Evolutionary conservation across 352 stramenopile genomes (phyloP), one percentile per base, ranked within the genome.

Genomic region (Halophytophthora batemanensis): DNA sequence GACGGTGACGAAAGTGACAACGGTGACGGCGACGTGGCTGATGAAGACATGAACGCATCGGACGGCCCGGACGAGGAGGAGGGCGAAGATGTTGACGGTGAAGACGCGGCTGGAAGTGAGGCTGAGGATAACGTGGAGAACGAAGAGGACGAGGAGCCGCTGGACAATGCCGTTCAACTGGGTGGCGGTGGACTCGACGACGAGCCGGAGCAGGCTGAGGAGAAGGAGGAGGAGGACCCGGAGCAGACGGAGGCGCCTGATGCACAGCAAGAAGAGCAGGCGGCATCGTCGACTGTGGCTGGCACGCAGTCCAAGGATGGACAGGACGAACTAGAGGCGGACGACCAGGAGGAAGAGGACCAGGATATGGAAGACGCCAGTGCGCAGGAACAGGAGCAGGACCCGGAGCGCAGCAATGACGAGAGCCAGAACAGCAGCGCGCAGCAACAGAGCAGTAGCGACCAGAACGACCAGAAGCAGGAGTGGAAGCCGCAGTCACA

Each of bases 231-330:
- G 25, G 69, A 90, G 1, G 74, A 90, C 5, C 38, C 82, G 21
- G 71, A 90, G 10, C 67, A 92, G 5, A 50, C 83, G 13, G 68
- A 87, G 2, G 57, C 71, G 18, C 44, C 73, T 12, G 60, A 79
- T 8, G 61, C 21, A 19, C 25, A 33, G 3, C 59, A 87, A 14
- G 65, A 90, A 37, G 66, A 89, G 29, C 55, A 77, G 34, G 81
- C 83, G 33, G 57, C 76, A n/a, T n/a, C n/a, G 51, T 82, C 60
- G 15, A 81, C 71, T 6, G 76, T 84, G 18, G 82, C 75, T 21
- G 84, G 81, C 0, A 86, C 77, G 12, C 86, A 97, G 54, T 86
- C 77, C 6, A 91, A 93, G 70, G 79, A 96, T 48, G 86, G 83
- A 7, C 69, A 86, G 31, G 73, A 89, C 45, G 74, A 93, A 43